phyloP scores from a whole-genome alignment of 805 yeast species.

The Blastobotrys attinorum region DNA sequence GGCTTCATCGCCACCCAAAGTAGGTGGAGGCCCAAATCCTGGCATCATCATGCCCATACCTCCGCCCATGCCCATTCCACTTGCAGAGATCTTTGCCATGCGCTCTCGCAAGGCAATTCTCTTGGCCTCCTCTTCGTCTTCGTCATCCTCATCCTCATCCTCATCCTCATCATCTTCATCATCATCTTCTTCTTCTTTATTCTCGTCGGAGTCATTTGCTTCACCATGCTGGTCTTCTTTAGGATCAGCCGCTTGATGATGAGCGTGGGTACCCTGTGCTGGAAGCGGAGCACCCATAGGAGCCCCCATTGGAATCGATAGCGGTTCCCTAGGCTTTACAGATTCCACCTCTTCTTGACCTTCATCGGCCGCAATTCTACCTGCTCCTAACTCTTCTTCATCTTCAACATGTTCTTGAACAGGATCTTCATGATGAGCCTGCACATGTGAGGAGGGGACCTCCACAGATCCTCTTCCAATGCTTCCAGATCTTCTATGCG shows the following conservation, averaged over 20 bases:
- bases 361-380: no score
- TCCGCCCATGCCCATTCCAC: constrained; percentile 52
- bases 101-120: constrained; percentile 76
- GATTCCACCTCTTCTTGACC: no score
- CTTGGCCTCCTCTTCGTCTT: constrained; percentile 45
- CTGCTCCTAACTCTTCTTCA: no score
- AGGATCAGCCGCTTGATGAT: no score
- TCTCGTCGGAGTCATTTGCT: constrained; percentile 22
- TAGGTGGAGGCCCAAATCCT: constrained; percentile 27
- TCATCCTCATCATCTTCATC: constrained; percentile 27
- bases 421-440: no score
- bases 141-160: constrained; percentile 28
- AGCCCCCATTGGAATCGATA: no score
- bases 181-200: constrained; percentile 12
- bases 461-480: neutral
- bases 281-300: no score
- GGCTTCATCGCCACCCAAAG: constrained; percentile 19
- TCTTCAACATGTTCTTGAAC: neutral
- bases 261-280: neutral
- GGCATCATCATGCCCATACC: constrained; percentile 5
- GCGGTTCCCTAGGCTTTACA: neutral
- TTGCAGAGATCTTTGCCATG: constrained; percentile 95
- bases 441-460: no score
- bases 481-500: neutral
- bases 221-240: constrained; percentile 8